Base-by-base conservation (phyloP, 768 basidiomycete species). In the Leccinum broughii region DNA sequence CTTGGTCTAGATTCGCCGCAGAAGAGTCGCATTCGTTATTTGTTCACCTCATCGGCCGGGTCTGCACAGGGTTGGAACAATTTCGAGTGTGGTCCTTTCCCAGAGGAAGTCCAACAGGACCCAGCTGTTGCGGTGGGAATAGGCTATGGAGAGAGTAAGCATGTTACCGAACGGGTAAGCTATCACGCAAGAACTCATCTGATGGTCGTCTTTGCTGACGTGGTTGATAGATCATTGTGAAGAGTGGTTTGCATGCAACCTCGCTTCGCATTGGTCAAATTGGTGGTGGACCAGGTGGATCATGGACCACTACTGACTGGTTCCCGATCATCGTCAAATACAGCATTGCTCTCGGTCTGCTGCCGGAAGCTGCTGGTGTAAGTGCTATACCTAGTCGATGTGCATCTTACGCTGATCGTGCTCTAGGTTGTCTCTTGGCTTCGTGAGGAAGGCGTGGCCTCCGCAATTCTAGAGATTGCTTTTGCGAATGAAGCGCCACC, bases 61-160 rank as follows among this genome's bases (percentile, higher is more conserved):
- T 72, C 75, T 22, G 70, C 72, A 0, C 72, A 74, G 34, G 57
- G 62, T 2, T 76, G 74, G 78, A 63, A 70, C 52, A 65, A 60
- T 41, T 6, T 46, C 28, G 64, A 68, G 4, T 34, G 34, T 34
- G 74, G 70, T 1, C 70, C 67, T 4, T 75, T 76, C 62, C 76
- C 77, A 2, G 77, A 81, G 57, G 75, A 75, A 24, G 65, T 73
- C 0, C 54, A 75, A 2, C 59, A 66, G 0, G 72, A 78, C 24
- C 65, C 77, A 0, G 58, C 64, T 2, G 62, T 73, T 15, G 76
- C 80, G 1, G 55, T 74, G 3, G 79, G 80, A 2, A 61, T 57
- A 14, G 83, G 83, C 0, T 84, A 84, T 54, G 75, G 78, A 8
- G 81, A 82, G 58, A 67, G 72, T 1, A 85, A 85, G 64, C 82